Evolutionary conservation across 2,329 filamentous ascomycete species (phyloP).

Genomic region (Aplosporella prunicola): DNA sequence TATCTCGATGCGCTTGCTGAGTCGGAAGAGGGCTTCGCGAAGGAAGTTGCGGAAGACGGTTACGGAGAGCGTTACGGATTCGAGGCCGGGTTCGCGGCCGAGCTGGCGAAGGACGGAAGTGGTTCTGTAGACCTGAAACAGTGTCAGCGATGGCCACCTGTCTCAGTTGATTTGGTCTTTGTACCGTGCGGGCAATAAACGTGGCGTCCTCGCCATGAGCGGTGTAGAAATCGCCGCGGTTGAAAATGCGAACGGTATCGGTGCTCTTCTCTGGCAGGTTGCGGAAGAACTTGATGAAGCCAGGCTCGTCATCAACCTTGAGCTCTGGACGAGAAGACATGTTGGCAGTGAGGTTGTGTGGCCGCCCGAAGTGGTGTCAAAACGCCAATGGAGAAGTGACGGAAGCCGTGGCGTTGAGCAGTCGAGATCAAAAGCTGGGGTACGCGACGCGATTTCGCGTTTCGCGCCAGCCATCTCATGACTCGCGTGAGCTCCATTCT

Average conservation of each 20-base stretch:
- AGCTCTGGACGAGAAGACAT: conserved; percentile 50
- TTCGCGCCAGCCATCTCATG: no score
- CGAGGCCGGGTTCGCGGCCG: conserved; percentile 72
- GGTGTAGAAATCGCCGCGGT: conserved; percentile 90
- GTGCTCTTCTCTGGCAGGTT: conserved; percentile 62
- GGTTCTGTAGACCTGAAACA: conserved; percentile 77
- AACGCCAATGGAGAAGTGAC: no score
- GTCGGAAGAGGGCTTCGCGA: conserved; percentile 81
- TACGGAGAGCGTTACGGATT: conserved; percentile 89
- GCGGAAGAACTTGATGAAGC: conserved; percentile 95
- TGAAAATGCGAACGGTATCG: conserved; percentile 81
- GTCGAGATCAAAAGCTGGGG: no score
- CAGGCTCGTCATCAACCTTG: conserved; percentile 85
- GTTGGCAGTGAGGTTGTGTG: no score
- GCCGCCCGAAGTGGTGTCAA: no score
- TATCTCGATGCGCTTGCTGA: conserved; percentile 86
- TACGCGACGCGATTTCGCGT: no score
- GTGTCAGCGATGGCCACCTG: neutral
- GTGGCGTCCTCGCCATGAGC: conserved; percentile 80
- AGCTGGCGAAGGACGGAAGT: conserved; percentile 89
- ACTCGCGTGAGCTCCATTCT: no score
- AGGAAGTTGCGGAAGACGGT: conserved; percentile 95
- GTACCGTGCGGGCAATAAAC: conserved; percentile 69
- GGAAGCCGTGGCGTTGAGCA: no score
- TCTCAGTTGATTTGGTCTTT: neutral